phyloP scores from a whole-genome alignment of 2,329 filamentous ascomycete genomes.

The Colletotrichum godetiae region DNA sequence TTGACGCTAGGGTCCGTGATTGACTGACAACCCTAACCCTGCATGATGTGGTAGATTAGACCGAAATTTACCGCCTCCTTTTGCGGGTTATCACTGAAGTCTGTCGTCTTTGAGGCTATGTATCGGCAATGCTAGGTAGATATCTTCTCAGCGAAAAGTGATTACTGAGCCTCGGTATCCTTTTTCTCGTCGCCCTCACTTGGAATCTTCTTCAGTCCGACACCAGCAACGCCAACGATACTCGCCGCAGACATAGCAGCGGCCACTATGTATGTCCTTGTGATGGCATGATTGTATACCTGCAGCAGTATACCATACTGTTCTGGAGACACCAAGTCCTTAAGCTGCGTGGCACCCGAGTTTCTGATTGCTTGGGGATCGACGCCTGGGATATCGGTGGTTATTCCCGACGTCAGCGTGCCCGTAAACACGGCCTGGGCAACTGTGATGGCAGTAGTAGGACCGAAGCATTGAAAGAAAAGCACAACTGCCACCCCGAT shows the following conservation, averaged over 20 bases:
- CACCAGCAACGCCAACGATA: slow-evolving; percentile 19
- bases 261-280: slow-evolving; percentile 19
- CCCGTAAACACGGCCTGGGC: slow-evolving; percentile 19
- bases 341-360: slow-evolving; percentile 13
- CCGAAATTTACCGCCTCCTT: neutral
- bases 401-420: neutral
- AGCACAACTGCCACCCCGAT: slow-evolving; percentile 18
- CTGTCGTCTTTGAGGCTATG: neutral
- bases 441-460: slow-evolving; percentile 14
- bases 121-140: too few relatives aligned
- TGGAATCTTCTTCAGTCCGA: slow-evolving; percentile 17
- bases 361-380: neutral
- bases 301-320: neutral
- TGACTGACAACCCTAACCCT: slow-evolving; percentile 9
- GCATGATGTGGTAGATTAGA: slow-evolving; percentile 18
- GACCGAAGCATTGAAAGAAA: slow-evolving; percentile 23
- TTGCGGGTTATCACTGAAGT: neutral
- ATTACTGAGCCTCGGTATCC: neutral
- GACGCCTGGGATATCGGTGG: neutral
- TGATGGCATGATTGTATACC: slow-evolving; percentile 22
- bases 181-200: neutral
- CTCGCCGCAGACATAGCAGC: slow-evolving; percentile 14
- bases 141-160: too few relatives aligned
- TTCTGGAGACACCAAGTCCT: neutral
- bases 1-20: slow-evolving; percentile 1